phyloP scores from a whole-genome alignment of 2,329 filamentous ascomycete genomes.

The Hyphodiscus sp. region DNA sequence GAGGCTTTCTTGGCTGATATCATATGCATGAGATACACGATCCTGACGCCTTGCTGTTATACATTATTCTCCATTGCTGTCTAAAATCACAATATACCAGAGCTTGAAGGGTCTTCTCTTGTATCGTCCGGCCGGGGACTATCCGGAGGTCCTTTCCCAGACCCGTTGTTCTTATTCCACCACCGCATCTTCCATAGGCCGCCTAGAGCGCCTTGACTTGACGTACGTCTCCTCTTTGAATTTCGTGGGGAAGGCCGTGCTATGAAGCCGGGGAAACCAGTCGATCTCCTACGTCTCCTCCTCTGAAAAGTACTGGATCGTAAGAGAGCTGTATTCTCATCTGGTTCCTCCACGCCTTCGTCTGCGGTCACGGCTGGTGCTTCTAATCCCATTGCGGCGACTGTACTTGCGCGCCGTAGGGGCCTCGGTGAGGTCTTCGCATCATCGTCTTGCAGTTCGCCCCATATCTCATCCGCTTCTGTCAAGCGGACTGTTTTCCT shows the following conservation, averaged over 20 bases:
- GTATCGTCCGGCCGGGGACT: not conserved
- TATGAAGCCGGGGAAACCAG: conserved; percentile 55
- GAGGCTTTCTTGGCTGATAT: no score
- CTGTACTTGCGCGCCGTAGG: not conserved
- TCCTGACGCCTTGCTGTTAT: not conserved
- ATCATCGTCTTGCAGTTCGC: conserved; percentile 73
- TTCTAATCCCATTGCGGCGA: conserved; percentile 1
- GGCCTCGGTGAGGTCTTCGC: conserved; percentile 23
- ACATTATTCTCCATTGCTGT: not conserved
- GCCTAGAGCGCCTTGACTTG: conserved; percentile 44
- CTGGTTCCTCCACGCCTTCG: conserved; percentile 11
- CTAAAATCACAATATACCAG: not conserved
- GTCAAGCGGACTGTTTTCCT: conserved; percentile 32
- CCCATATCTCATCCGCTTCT: conserved; percentile 79
- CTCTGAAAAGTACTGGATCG: conserved; percentile 14
- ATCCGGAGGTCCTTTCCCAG: conserved; percentile 18
- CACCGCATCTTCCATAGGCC: conserved; percentile 50
- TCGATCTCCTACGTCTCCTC: conserved; percentile 49
- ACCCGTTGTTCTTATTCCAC: conserved; percentile 35
- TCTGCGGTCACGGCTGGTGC: conserved; percentile 5
- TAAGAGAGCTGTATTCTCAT: conserved; percentile 24
- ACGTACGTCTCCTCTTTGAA: conserved; percentile 28
- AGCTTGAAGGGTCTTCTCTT: conserved; percentile 5
- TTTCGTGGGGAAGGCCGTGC: conserved; percentile 34
- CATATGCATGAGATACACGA: not conserved